Evolutionary conservation across 768 basidiomycete genomes (phyloP).

Genomic region (Lactarius trivialis): DNA sequence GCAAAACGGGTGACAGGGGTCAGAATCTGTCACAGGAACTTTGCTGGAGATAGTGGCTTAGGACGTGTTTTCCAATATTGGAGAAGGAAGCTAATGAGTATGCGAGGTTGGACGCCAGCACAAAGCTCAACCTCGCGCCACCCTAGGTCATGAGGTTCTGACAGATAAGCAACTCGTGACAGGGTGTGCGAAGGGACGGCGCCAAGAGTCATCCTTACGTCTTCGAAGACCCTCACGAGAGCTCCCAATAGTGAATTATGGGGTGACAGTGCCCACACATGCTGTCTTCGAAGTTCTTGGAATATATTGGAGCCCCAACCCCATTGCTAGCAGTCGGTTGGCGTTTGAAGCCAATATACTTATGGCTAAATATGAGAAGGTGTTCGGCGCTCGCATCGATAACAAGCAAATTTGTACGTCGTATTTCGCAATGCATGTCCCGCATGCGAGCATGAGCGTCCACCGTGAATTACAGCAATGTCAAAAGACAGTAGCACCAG

Average conservation of each 20-base stretch:
- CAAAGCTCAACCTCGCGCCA: not conserved
- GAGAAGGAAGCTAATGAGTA: not conserved
- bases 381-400: not conserved
- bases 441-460: not conserved
- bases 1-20: not conserved
- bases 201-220: slow-evolving; percentile 12
- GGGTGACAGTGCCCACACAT: not conserved
- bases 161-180: slow-evolving; percentile 17
- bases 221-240: not conserved
- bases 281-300: slow-evolving; percentile 2
- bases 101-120: not conserved
- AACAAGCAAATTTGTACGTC: not conserved
- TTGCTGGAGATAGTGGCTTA: not conserved
- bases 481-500: not conserved
- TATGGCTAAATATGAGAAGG: not conserved
- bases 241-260: not conserved
- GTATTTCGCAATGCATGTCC: not conserved
- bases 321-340: not conserved
- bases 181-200: not conserved
- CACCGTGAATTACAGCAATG: not conserved
- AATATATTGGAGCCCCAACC: not conserved
- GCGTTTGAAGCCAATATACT: not conserved
- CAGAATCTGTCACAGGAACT: not conserved
- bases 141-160: slow-evolving; percentile 7
- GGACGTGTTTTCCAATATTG: not conserved